phyloP scores from a whole-genome alignment of 2,329 filamentous ascomycete species.

The Blumeria graminis region DNA sequence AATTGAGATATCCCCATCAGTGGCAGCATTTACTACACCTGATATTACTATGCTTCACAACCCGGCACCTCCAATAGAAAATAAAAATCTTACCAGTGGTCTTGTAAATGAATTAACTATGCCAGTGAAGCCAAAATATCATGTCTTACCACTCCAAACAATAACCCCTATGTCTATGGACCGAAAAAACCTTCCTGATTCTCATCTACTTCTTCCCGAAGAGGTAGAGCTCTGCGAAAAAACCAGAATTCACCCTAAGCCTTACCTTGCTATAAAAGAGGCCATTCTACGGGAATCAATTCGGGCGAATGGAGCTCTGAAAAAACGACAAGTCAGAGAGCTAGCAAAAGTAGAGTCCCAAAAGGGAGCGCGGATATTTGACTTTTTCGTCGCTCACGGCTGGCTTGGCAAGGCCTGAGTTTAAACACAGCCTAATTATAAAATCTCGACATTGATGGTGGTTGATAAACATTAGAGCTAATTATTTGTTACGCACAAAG shows the following conservation, averaged over 20 bases:
- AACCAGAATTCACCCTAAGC: constrained; percentile 72
- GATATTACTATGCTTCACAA: constrained; percentile 43
- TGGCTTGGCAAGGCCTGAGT: constrained; percentile 69
- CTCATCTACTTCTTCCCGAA: constrained; percentile 65
- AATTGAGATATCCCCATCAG: constrained; percentile 47
- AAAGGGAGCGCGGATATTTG: constrained; percentile 70
- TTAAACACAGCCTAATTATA: not conserved
- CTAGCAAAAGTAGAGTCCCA: constrained; percentile 63
- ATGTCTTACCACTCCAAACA: constrained; percentile 22
- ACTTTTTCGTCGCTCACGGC: constrained; percentile 80
- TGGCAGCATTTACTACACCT: constrained; percentile 52
- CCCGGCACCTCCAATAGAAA: constrained; percentile 1
- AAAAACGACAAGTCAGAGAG: constrained; percentile 82
- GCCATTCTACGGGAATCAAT: constrained; percentile 74
- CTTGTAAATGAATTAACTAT: constrained; percentile 19
- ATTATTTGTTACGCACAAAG: too few relatives aligned
- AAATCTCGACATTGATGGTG: too few relatives aligned
- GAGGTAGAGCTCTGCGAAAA: constrained; percentile 71
- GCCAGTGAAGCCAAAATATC: constrained; percentile 24
- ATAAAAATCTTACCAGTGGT: constrained; percentile 21
- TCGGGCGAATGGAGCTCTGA: constrained; percentile 65
- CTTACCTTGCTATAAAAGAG: constrained; percentile 87
- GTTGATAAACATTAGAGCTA: too few relatives aligned
- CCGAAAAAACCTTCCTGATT: constrained; percentile 42
- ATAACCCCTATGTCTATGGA: constrained; percentile 20